Percentiles rank a stretch among this genome's conserved stretches.
These are phyloP conservation scores for Myxozyma lipomycoides DNA, from an alignment of 805 yeast species.

Conservation along the genomic window DNA sequence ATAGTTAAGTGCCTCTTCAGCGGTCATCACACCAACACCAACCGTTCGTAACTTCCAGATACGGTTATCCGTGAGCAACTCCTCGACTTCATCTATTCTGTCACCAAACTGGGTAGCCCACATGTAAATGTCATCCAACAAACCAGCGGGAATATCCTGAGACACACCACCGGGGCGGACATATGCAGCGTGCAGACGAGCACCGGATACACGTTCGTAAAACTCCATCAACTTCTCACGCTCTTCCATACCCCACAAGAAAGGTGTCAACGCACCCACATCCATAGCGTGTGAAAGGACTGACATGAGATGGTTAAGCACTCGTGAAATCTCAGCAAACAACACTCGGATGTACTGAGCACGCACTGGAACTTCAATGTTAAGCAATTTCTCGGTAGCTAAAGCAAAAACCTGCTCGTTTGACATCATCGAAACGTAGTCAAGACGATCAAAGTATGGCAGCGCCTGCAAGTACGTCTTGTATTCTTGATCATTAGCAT, in stretches of 20 bases:
- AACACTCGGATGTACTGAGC: conserved; percentile 80
- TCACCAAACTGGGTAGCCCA: conserved; percentile 97
- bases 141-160: conserved; percentile 80
- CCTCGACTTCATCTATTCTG: conserved; percentile 86
- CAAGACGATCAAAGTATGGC: conserved; percentile 84
- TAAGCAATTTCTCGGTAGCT: conserved; percentile 79
- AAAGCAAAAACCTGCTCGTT: conserved; percentile 80
- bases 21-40: conserved; percentile 74
- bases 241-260: conserved; percentile 92
- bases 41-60: conserved; percentile 87
- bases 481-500: conserved; percentile 44
- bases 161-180: conserved; percentile 91
- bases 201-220: conserved; percentile 86
- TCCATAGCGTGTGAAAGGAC: conserved; percentile 87
- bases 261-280: conserved; percentile 90
- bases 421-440: conserved; percentile 83
- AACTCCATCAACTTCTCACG: conserved; percentile 91
- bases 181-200: conserved; percentile 83
- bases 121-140: conserved; percentile 87
- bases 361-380: conserved; percentile 79
- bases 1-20: conserved; percentile 82
- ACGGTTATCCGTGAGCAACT: conserved; percentile 82
- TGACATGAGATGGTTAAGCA: conserved; percentile 81
- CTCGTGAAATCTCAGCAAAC: conserved; percentile 82
- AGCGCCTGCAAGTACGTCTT: conserved; percentile 84